These are phyloP conservation scores for Penicillium sp. DNA, from an alignment of 2,329 filamentous ascomycete species.

Conservation along the genomic window DNA sequence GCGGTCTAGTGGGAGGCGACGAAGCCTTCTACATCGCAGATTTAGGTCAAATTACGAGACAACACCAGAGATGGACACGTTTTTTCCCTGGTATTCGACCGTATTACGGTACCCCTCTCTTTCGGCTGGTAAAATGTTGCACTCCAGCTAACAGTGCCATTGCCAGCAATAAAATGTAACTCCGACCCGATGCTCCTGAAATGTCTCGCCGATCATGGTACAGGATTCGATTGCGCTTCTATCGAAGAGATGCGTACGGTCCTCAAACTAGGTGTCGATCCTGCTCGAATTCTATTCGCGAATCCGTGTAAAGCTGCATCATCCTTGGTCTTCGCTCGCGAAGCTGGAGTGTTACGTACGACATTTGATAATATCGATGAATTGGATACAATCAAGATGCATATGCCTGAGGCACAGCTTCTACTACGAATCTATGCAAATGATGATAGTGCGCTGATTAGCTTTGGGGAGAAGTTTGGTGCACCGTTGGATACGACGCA, in stretches of 20 bases:
- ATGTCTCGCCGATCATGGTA: slow-evolving; percentile 22
- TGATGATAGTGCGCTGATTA: slow-evolving; percentile 16
- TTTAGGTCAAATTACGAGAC: slow-evolving; percentile 15
- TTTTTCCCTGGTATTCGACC: slow-evolving; percentile 18
- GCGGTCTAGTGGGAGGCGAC: slow-evolving; percentile 8
- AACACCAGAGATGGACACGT: slow-evolving; percentile 19
- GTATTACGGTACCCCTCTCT: slow-evolving; percentile 19
- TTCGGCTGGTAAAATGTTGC: too few relatives aligned
- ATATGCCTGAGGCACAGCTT: slow-evolving; percentile 20
- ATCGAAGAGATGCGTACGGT: slow-evolving; percentile 24
- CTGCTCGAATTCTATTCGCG: slow-evolving; percentile 27
- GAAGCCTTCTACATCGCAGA: slow-evolving; percentile 25
- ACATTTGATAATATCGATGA: slow-evolving; percentile 33
- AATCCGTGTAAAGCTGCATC: slow-evolving; percentile 28
- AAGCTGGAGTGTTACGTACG: slow-evolving; percentile 17
- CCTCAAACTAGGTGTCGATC: slow-evolving; percentile 22
- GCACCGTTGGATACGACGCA: slow-evolving; percentile 18
- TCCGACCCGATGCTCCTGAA: slow-evolving; percentile 23
- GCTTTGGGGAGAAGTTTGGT: slow-evolving; percentile 21
- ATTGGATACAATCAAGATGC: slow-evolving; percentile 22
- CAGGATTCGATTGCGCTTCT: slow-evolving; percentile 31
- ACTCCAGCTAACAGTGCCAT: not conserved
- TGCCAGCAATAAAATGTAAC: slow-evolving; percentile 32
- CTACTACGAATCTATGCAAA: slow-evolving; percentile 25
- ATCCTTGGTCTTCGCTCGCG: slow-evolving; percentile 17